These are phyloP conservation scores for Eucalyptus erythrocorys DNA, from an alignment of 345 rosid species.

Conservation along the genomic window DNA sequence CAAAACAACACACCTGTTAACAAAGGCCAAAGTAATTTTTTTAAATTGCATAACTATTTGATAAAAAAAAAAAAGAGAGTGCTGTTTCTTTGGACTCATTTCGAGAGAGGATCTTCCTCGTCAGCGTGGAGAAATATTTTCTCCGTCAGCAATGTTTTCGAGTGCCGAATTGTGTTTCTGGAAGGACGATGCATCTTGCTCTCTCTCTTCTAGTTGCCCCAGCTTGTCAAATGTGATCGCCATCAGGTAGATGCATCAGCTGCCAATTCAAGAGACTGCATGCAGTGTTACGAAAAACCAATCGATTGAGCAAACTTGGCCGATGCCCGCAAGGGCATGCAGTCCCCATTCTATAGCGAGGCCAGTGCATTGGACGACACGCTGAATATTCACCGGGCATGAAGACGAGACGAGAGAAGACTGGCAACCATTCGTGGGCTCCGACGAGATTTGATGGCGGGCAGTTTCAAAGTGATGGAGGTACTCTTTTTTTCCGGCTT, in stretches of 20 bases:
- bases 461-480: not conserved
- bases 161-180: conserved; percentile 58
- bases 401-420: not conserved
- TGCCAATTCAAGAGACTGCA: conserved; percentile 86
- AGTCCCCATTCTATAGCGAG: no score
- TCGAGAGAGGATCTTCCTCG: conserved; percentile 16
- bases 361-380: no score
- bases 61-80: not conserved
- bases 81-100: not conserved
- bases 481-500: not conserved
- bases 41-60: not conserved
- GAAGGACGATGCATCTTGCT: conserved; percentile 70
- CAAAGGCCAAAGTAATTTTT: not conserved
- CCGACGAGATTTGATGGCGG: no score
- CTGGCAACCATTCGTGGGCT: not conserved
- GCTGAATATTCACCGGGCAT: not conserved
- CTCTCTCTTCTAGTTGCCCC: conserved; percentile 45
- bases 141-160: conserved; percentile 25
- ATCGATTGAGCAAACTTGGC: no score
- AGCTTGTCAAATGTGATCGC: conserved; percentile 55
- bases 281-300: not conserved
- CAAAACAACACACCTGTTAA: not conserved
- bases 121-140: not conserved
- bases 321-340: no score
- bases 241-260: conserved; percentile 75